A percentile compares a stretch with the other conserved stretches of the same genome.
Conservation (phyloP, 345 rosid genomes). For the Salix exigua region DNA sequence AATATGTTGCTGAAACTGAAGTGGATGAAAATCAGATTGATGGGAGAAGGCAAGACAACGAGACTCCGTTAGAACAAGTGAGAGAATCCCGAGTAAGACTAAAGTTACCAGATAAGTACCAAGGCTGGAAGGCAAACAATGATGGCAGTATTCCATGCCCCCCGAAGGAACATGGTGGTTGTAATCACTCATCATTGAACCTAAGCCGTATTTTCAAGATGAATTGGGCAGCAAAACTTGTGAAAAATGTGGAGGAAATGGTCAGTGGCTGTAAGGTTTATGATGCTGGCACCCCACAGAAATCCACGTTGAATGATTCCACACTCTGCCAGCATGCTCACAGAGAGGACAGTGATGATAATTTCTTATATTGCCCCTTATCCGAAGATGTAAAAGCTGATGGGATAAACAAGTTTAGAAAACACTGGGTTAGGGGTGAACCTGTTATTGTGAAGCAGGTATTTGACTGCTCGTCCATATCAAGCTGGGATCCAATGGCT, state of each 20-base stretch:
- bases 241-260: constrained; percentile 91
- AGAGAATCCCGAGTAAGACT: constrained; percentile 35
- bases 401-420: constrained; percentile 62
- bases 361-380: constrained; percentile 58
- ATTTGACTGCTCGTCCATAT: constrained; percentile 53
- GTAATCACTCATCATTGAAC: constrained; percentile 58
- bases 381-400: constrained; percentile 49
- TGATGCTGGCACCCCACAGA: constrained; percentile 31
- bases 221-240: constrained; percentile 98
- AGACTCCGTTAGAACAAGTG: constrained; percentile 20
- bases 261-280: constrained; percentile 73
- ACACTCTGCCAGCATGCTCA: constrained; percentile 44
- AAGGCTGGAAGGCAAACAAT: constrained; percentile 77
- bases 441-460: constrained; percentile 65
- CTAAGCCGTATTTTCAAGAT: constrained; percentile 88
- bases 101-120: constrained; percentile 53
- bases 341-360: constrained; percentile 56
- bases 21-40: constrained; percentile 21
- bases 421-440: constrained; percentile 77
- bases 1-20: constrained; percentile 24
- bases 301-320: constrained; percentile 29
- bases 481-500: constrained; percentile 78
- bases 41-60: constrained; percentile 32
- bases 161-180: constrained; percentile 78
- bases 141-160: constrained; percentile 94